Evolutionary conservation across 2,329 filamentous ascomycete genomes (phyloP).

Genomic region (Eutypella sp.): DNA sequence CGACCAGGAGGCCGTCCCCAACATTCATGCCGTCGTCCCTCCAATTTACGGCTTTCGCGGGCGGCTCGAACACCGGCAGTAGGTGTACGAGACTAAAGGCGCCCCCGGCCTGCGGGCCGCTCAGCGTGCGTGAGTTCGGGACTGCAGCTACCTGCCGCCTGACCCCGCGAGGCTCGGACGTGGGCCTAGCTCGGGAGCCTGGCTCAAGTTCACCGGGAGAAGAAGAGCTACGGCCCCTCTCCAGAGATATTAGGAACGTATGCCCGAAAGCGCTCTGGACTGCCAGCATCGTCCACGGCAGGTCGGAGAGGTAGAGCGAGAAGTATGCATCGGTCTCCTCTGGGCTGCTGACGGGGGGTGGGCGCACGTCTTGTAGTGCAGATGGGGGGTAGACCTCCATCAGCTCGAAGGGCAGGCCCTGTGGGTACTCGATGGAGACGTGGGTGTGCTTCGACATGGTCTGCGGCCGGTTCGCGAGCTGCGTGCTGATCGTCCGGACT

Average conservation of each 20-base stretch:
- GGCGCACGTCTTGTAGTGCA: neutral
- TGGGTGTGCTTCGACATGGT: neutral
- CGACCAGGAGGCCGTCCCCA: neutral
- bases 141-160: neutral
- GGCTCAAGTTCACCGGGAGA: no score
- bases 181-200: constrained; percentile 7
- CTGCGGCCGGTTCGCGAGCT: neutral
- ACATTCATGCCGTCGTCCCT: neutral
- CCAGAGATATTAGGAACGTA: neutral
- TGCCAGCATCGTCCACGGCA: constrained; percentile 1
- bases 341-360: neutral
- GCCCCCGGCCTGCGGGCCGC: neutral
- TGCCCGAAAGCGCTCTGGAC: neutral
- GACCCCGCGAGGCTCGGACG: neutral
- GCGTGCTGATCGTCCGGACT: neutral
- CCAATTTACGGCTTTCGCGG: neutral
- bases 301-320: neutral
- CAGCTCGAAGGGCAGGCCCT: neutral
- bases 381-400: neutral
- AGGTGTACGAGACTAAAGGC: neutral
- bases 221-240: no score
- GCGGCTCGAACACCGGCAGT: neutral
- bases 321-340: neutral
- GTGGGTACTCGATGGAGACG: neutral
- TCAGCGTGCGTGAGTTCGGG: neutral